Conservation (phyloP, 495 filamentous ascomycete species). For the Talaromyces wortmannii region DNA sequence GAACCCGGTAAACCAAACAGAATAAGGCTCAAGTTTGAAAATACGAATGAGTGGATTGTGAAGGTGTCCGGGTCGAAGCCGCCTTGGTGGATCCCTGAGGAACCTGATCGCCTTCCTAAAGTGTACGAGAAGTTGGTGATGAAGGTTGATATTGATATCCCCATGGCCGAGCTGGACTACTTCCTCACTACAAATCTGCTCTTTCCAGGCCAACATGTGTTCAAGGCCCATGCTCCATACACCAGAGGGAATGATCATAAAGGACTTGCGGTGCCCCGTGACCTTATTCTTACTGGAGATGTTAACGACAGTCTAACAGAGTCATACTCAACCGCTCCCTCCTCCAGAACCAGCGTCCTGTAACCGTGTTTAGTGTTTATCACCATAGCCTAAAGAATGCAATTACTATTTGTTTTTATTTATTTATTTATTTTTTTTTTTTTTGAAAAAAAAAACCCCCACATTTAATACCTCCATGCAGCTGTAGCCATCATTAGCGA, state of each 20-base stretch:
- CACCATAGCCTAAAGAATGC: background rate
- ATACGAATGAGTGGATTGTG: background rate
- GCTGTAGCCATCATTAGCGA: background rate
- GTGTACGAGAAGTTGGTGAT: background rate
- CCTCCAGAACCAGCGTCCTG: background rate
- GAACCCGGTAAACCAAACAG: background rate
- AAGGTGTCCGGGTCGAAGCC: background rate
- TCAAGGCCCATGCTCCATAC: background rate
- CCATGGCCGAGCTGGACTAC: background rate
- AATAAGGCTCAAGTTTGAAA: background rate
- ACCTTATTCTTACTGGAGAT: conserved; percentile 1
- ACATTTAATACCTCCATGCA: background rate
- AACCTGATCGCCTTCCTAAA: background rate
- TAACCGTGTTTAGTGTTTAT: background rate
- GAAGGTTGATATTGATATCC: background rate
- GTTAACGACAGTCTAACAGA: background rate
- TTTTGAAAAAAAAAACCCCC: background rate
- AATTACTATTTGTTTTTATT: too few species aligned
- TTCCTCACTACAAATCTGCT: conserved; percentile 1
- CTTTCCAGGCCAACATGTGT: background rate
- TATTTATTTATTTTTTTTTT: background rate
- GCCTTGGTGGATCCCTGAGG: background rate
- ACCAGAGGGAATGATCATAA: background rate
- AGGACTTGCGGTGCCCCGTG: background rate
- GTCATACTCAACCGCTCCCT: background rate